phyloP scores from a whole-genome alignment of 177 flowering plant genomes.

The Vitis hybrid region DNA sequence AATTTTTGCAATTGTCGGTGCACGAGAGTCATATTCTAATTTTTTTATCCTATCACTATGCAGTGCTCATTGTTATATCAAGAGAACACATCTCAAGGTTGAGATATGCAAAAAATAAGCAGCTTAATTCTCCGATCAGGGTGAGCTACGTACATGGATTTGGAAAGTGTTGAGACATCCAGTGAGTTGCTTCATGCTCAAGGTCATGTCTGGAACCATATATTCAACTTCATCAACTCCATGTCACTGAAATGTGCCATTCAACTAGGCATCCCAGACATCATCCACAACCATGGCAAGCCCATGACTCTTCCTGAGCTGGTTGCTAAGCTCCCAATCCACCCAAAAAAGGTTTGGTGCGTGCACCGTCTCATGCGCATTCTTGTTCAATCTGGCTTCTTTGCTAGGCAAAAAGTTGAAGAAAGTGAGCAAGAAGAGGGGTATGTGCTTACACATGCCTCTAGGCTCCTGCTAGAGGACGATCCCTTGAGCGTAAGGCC shows the following conservation, averaged over 20 bases:
- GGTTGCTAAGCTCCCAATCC: constrained; percentile 2
- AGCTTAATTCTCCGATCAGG: background rate
- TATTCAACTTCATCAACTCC: constrained; percentile 22
- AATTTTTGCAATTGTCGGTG: too few species aligned
- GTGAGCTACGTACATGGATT: background rate
- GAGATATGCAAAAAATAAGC: background rate
- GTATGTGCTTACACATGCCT: too few species aligned
- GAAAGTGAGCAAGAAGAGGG: too few species aligned
- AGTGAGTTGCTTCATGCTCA: constrained; percentile 28
- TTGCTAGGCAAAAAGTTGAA: background rate
- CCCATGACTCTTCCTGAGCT: constrained; percentile 17
- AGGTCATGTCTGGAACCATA: constrained; percentile 24
- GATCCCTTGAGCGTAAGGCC: too few species aligned
- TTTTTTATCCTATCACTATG: too few species aligned
- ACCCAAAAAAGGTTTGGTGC: constrained; percentile 10
- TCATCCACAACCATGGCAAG: constrained; percentile 26
- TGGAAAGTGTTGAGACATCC: background rate
- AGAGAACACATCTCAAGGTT: too few species aligned
- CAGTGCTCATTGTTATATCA: too few species aligned
- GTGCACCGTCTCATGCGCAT: constrained; percentile 28
- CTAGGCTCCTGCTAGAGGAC: too few species aligned
- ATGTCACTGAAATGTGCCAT: constrained; percentile 31
- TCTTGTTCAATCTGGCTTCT: constrained; percentile 26
- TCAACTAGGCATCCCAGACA: constrained; percentile 30
- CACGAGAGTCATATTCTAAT: too few species aligned